Evolutionary conservation across 1,284 basidiomycete genomes (phyloP).

Genomic region (Mixia osmundae): DNA sequence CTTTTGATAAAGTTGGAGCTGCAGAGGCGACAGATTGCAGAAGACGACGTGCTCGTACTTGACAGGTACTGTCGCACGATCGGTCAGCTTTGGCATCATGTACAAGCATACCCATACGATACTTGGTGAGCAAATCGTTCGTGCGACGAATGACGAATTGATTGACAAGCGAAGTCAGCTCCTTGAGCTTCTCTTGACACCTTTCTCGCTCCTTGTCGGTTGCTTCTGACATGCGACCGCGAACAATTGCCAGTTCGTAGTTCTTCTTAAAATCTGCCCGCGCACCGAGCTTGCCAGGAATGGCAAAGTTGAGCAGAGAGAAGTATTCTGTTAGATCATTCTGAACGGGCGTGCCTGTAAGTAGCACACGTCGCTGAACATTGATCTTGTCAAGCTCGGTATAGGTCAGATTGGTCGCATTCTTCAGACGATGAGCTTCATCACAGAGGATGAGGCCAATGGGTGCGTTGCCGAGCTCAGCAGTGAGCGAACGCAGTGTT

Average conservation of each 20-base stretch:
- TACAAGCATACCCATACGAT: constrained; percentile 34
- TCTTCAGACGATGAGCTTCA: constrained; percentile 93
- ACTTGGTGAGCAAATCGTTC: constrained; percentile 92
- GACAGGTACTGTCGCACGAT: constrained; percentile 48
- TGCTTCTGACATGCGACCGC: constrained; percentile 77
- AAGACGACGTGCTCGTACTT: constrained; percentile 99
- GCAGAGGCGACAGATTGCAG: constrained; percentile 69
- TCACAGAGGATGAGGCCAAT: constrained; percentile 86
- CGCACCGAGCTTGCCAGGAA: constrained; percentile 80
- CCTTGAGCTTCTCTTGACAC: constrained; percentile 77
- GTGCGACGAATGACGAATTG: constrained; percentile 95
- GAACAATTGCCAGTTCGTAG: constrained; percentile 81
- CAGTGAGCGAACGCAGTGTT: constrained; percentile 61
- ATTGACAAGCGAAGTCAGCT: constrained; percentile 69
- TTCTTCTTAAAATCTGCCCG: constrained; percentile 88
- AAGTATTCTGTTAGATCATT: constrained; percentile 12
- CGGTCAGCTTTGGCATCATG: neutral
- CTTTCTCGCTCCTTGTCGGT: constrained; percentile 55
- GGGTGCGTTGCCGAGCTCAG: constrained; percentile 46
- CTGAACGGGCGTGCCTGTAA: constrained; percentile 91
- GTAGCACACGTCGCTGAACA: constrained; percentile 80
- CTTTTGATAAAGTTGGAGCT: constrained; percentile 65
- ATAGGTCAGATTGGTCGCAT: constrained; percentile 42
- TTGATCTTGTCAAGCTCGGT: constrained; percentile 61
- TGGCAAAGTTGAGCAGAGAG: constrained; percentile 71